Conservation (phyloP, 1,139 yeast genomes). For the Arxiozyma heterogenica region DNA sequence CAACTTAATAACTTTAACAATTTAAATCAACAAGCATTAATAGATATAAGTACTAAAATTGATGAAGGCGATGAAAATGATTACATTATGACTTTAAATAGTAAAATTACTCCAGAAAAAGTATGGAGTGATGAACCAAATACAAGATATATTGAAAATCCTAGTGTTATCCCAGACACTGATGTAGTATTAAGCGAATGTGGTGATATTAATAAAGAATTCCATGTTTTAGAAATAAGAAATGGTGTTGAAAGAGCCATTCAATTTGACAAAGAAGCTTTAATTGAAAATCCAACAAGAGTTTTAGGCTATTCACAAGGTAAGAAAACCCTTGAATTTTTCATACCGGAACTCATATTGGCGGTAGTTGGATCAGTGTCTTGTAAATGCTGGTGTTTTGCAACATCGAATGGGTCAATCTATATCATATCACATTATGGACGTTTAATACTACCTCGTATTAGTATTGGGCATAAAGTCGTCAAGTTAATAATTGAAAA, state of each 20-base stretch:
- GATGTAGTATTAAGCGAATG: conserved; percentile 26
- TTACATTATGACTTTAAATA: conserved; percentile 23
- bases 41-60: conserved; percentile 12
- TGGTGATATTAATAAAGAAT: conserved; percentile 18
- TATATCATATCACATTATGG: conserved; percentile 22
- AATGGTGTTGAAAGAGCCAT: conserved; percentile 35
- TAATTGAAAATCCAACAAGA: conserved; percentile 42
- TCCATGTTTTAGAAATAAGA: conserved; percentile 37
- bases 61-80: conserved; percentile 33
- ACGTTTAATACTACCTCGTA: conserved; percentile 19
- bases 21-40: neutral
- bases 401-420: conserved; percentile 27
- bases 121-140: conserved; percentile 27
- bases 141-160: conserved; percentile 20
- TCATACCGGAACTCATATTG: conserved; percentile 42
- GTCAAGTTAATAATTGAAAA: conserved; percentile 20
- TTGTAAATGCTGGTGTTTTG: conserved; percentile 26
- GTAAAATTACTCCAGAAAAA: conserved; percentile 22
- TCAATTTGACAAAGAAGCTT: conserved; percentile 27
- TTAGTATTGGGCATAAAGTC: conserved; percentile 27
- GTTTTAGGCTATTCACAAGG: conserved; percentile 37
- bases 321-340: conserved; percentile 38
- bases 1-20: conserved; percentile 4
- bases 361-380: conserved; percentile 27
- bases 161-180: conserved; percentile 26